A percentile compares a stretch with the other conserved stretches of the same genome.
These are phyloP conservation scores for Cladosporium oxysporum DNA, from an alignment of 2,329 filamentous ascomycete genomes.

Conservation along the genomic window DNA sequence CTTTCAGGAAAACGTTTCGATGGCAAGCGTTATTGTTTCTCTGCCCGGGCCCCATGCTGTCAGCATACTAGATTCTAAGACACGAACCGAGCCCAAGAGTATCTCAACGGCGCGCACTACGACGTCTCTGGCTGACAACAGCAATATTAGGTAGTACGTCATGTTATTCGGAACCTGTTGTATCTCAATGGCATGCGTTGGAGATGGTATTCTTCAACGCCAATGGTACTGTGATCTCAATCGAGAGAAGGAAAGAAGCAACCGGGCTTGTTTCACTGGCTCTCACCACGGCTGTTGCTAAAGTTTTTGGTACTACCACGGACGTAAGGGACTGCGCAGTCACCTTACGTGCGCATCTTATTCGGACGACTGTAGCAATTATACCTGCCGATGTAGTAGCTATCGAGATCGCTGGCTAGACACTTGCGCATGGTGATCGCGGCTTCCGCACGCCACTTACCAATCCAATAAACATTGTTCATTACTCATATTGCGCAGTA, in stretches of 20 bases:
- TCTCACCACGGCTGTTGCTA: too few species aligned
- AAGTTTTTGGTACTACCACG: too few species aligned
- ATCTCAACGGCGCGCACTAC: background rate
- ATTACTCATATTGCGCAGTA: background rate
- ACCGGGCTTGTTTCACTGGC: too few species aligned
- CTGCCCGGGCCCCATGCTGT: fast-evolving
- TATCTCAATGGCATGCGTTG: too few species aligned
- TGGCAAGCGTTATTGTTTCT: background rate
- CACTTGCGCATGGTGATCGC: background rate
- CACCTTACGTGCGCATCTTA: background rate
- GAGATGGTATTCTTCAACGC: too few species aligned
- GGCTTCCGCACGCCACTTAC: background rate
- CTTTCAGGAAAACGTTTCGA: background rate
- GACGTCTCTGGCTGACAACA: background rate
- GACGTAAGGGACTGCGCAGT: background rate
- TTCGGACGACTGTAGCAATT: background rate
- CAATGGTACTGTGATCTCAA: too few species aligned
- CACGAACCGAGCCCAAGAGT: background rate
- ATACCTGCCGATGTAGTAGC: background rate
- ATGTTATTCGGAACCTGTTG: background rate
- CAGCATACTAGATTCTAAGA: background rate
- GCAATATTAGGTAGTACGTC: too few species aligned
- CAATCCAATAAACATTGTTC: background rate
- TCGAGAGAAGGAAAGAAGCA: too few species aligned
- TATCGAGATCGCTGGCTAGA: background rate